Base-by-base conservation (phyloP, 768 basidiomycete genomes). In the Suillus paluster region DNA sequence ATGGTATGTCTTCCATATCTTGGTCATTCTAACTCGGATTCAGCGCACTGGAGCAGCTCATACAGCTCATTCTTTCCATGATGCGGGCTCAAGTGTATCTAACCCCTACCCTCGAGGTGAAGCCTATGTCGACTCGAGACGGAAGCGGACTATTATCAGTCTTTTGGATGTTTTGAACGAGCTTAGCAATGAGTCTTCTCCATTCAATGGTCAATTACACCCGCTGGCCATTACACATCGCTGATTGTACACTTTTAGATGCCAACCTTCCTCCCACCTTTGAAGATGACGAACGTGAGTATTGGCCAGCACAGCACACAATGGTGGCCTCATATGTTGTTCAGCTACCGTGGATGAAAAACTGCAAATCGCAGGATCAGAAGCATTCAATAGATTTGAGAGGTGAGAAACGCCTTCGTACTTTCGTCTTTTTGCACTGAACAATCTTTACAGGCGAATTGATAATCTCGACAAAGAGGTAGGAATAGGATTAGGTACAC, bases 341-440 rank as follows among this genome's bases (percentile, higher is more conserved):
- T 73, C 66, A 74, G 84, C 79, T 17, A 79, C 77, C 42, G 76
- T 79, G 49, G 83, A 85, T 57, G 85, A 86, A 61, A 81, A 81
- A 60, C 65, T 83, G 34, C 82, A 82, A 64, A 77, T 73, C 61
- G 80, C 81, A 4, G 84, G 84, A 5, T 81, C 83, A 2, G 81
- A 82, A 36, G 69, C 77, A 23, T 85, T 85, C 71, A 71, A 76
- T 53, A 75, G 68, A 50, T 85, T 85, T 60, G 77, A 86, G 67
- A 82, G 71, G 84, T 82, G 53, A 14, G 78, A 64, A 7, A n/a
- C 49, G 19, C 21, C 34, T 44, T 27, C 46, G 61, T 54, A 49
- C 15, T 38, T 12, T 45, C 57, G n/a, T 52, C 60, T 44, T 46
- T 15, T 61, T 49, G 15, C 59, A 34, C 63, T 63, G n/a, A 64